These are phyloP conservation scores for Podospora tetraspora DNA, from an alignment of 495 filamentous ascomycete species.

Conservation along the genomic window DNA sequence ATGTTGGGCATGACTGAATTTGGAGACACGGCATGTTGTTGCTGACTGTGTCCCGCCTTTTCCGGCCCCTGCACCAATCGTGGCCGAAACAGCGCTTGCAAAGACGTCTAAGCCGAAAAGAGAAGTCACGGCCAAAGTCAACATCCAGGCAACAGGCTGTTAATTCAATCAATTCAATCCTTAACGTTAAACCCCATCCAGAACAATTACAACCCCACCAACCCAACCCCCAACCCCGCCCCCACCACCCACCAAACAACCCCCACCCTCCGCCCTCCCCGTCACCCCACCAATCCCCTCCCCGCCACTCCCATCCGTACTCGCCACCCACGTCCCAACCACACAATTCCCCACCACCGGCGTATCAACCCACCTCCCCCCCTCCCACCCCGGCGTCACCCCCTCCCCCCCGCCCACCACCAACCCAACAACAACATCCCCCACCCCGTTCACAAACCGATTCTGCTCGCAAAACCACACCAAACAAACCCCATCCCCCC, in stretches of 20 bases:
- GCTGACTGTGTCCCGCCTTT: too few relatives aligned
- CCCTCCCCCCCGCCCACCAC: constrained; percentile 47
- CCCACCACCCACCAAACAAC: not conserved
- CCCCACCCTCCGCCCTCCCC: not conserved
- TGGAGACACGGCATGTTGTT: too few relatives aligned
- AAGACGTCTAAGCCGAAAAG: too few relatives aligned
- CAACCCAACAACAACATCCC: constrained; percentile 49
- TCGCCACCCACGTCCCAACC: constrained; percentile 28
- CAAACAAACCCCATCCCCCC: constrained; percentile 27
- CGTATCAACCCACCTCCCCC: constrained; percentile 36
- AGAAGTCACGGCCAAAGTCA: too few relatives aligned
- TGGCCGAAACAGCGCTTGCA: too few relatives aligned
- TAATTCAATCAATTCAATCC: too few relatives aligned
- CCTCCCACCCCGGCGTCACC: constrained; percentile 42
- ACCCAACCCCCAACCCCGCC: not conserved
- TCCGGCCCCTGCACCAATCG: too few relatives aligned
- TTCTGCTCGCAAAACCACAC: constrained; percentile 44
- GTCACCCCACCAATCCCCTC: not conserved
- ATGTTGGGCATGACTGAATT: not conserved
- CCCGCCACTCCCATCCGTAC: not conserved
- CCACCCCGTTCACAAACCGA: constrained; percentile 42
- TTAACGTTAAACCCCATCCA: not conserved
- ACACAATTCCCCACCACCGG: constrained; percentile 38
- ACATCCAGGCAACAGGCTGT: too few relatives aligned
- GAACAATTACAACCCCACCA: not conserved